Conservation (phyloP, 208 protist genomes). For the Leishmania amazonensis region DNA sequence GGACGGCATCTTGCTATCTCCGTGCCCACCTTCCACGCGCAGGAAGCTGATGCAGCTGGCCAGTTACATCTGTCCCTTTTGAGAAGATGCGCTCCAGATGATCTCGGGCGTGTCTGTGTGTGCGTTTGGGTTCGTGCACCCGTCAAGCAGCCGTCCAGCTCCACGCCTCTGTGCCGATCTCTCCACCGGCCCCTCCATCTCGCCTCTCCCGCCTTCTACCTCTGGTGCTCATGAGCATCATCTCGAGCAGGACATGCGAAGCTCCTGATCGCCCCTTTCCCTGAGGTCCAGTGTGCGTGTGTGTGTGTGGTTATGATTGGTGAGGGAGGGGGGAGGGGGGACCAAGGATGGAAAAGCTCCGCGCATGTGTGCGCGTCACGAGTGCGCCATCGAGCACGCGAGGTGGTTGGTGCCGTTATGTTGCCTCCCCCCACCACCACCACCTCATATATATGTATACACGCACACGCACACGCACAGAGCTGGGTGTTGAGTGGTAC, state of each 20-base stretch:
- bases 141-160: neutral
- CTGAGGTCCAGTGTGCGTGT: too few relatives aligned
- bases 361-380: too few relatives aligned
- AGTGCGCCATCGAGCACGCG: too few relatives aligned
- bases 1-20: slow-evolving; percentile 53
- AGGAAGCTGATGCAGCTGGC: slow-evolving; percentile 51
- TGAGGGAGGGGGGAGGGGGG: too few relatives aligned
- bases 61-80: slow-evolving; percentile 65
- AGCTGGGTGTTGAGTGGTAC: too few relatives aligned
- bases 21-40: slow-evolving; percentile 42
- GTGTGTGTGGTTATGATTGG: too few relatives aligned
- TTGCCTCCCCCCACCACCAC: too few relatives aligned
- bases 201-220: neutral
- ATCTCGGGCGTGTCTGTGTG: neutral
- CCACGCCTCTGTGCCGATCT: neutral
- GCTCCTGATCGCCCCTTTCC: neutral
- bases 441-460: too few relatives aligned
- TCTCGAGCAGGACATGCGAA: neutral
- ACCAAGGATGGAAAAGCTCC: neutral
- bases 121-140: neutral
- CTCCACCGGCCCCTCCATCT: too few relatives aligned
- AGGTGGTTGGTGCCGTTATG: too few relatives aligned
- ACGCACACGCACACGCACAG: too few relatives aligned
- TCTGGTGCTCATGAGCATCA: neutral
- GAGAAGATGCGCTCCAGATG: neutral